A percentile compares a stretch with the other conserved stretches of the same genome.
Evolutionary conservation across 148 eudicot genomes (phyloP).

Genomic region (Arbutus unedo): DNA sequence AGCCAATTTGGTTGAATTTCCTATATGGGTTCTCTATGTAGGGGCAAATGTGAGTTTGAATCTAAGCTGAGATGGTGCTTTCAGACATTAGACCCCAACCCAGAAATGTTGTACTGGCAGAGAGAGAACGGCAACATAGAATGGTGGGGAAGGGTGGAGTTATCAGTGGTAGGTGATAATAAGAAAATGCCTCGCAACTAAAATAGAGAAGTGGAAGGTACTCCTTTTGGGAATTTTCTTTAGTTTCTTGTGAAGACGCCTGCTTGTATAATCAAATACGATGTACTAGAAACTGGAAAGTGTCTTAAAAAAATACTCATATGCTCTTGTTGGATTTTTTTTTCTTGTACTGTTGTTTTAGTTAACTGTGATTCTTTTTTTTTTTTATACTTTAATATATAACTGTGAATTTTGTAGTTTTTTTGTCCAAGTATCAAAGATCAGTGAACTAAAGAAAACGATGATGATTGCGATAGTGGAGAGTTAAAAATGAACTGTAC

Average conservation of each 20-base stretch:
- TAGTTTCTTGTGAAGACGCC: background rate
- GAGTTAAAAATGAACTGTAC: too few relatives aligned
- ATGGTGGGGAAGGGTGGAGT: constrained; percentile 27
- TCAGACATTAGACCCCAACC: constrained; percentile 17
- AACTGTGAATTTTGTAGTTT: too few relatives aligned
- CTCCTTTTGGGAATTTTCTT: background rate
- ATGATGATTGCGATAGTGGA: too few relatives aligned
- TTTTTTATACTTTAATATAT: too few relatives aligned
- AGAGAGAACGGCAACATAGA: constrained; percentile 20
- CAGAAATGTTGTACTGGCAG: constrained; percentile 22
- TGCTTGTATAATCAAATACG: background rate
- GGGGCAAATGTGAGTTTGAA: constrained; percentile 27
- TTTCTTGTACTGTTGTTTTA: background rate
- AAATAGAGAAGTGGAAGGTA: constrained; percentile 1
- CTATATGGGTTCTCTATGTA: constrained; percentile 15
- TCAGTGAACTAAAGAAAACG: too few relatives aligned
- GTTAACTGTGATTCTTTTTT: too few relatives aligned
- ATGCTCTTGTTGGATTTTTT: background rate
- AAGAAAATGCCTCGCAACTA: constrained; percentile 25
- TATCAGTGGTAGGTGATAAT: constrained; percentile 44
- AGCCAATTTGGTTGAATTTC: background rate
- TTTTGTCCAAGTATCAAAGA: too few relatives aligned
- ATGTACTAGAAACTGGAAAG: background rate
- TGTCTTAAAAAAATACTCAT: background rate
- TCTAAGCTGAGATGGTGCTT: constrained; percentile 27